Evolutionary conservation across 2,329 filamentous ascomycete species (phyloP), one percentile per base, ranked within the genome.

Genomic region (Dothideomycetidae sp.): DNA sequence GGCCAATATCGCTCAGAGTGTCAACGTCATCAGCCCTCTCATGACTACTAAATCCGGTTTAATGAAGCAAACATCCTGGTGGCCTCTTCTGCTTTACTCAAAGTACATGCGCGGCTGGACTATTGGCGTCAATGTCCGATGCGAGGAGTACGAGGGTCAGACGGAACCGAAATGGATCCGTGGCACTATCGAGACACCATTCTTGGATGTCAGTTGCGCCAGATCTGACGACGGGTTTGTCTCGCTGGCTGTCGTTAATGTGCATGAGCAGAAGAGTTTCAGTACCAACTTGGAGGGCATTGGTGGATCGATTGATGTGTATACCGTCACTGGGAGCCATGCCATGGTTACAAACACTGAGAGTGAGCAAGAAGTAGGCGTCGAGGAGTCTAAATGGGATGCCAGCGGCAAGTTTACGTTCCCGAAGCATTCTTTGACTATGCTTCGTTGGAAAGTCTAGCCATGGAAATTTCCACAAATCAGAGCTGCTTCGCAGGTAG

Each of bases 21-120:
- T 85, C 45, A 85, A 86, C 52, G 80, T 85, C 41, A 83, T 85
- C 48, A 74, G 71, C 1, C 81, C 80, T 1, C 63, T 85, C 9
- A 81, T 84, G 75, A 85, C 81, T 1, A 75, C 64, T 2, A 61
- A 65, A 37, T 57, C 65, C 0, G 78, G 78, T 0, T 57, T 84
- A 32, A 54, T 75, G 33, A 77, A 75, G 60, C 80, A 85, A 60
- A 73, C 78, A 0, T 82, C 73, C 3, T 85, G 77, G 75, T 84
- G 76, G 74, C 76, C 79, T 4, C 61, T 83, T 33, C 64, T 76
- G 40, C 64, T 85, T 17, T 83, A 80, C 57, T 70, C 67, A 48
- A 67, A 66, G 49, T 78, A 73, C 54, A 86, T 88, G 81, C 73
- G 78, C 21, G 82, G 82, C 2, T 70, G 69, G 52, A 77, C 75